phyloP scores from a whole-genome alignment of 2,329 filamentous ascomycete species.

The Helotiales sp. region DNA sequence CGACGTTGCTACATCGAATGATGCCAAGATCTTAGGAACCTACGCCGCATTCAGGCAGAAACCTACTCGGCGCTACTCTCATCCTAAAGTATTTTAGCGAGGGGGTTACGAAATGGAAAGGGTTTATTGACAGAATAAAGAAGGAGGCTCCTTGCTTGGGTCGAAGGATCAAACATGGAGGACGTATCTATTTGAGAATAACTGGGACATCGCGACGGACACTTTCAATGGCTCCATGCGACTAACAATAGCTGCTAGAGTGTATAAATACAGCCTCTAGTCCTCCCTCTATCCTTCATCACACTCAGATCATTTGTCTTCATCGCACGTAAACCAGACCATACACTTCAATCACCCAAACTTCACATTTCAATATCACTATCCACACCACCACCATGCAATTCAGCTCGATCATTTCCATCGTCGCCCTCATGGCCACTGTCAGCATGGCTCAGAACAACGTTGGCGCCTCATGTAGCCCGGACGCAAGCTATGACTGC shows the following conservation, averaged over 20 bases:
- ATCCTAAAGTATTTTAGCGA: too few species aligned
- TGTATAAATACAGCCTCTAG: constrained; percentile 9
- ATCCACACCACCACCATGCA: constrained; percentile 1
- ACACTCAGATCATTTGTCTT: neutral
- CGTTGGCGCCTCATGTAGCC: neutral
- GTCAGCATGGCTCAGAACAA: neutral
- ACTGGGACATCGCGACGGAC: neutral
- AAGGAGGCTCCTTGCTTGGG: too few species aligned
- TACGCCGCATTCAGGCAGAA: too few species aligned
- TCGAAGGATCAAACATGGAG: neutral
- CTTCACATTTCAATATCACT: neutral
- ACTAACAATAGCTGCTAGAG: neutral
- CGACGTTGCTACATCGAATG: too few species aligned
- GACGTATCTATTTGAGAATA: neutral
- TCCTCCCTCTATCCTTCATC: constrained; percentile 1
- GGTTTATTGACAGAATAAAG: too few species aligned
- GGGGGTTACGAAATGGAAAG: too few species aligned
- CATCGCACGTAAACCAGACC: neutral
- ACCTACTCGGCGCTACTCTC: too few species aligned
- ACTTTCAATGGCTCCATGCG: neutral
- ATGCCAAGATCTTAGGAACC: too few species aligned
- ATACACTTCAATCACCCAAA: neutral
- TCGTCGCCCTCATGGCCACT: constrained; percentile 3
- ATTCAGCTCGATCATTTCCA: neutral
- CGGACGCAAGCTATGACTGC: neutral